Evolutionary conservation across 306 rosid species (phyloP).

Genomic region (Fragaria ananassa): DNA sequence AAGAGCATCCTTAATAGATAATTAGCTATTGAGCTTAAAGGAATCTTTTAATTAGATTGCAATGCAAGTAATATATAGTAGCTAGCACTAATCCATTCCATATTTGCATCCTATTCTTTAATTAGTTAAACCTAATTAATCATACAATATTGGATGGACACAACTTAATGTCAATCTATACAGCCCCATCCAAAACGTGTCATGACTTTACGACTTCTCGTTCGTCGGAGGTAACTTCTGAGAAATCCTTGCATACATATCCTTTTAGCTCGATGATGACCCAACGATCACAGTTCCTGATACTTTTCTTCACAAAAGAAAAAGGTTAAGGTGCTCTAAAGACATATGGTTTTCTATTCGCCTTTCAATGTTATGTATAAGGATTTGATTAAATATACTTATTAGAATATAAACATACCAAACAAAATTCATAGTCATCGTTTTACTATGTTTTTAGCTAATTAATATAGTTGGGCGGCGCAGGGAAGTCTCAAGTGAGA

Average conservation of each 20-base stretch:
- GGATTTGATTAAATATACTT: too few relatives aligned
- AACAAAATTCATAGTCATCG: too few relatives aligned
- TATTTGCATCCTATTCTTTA: not conserved
- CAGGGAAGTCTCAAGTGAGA: not conserved
- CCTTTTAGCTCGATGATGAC: not conserved
- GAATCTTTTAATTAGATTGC: not conserved
- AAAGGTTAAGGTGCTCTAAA: not conserved
- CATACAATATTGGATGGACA: not conserved
- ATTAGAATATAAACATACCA: too few relatives aligned
- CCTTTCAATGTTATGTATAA: too few relatives aligned
- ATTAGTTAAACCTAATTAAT: not conserved
- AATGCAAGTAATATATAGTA: not conserved
- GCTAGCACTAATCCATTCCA: not conserved
- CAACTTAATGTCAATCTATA: not conserved
- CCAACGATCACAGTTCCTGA: not conserved
- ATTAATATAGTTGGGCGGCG: not conserved
- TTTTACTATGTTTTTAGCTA: not conserved
- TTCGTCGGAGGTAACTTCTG: not conserved
- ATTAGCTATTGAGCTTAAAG: not conserved
- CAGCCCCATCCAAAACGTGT: not conserved
- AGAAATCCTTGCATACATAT: not conserved
- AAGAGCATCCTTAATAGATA: not conserved
- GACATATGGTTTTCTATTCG: too few relatives aligned
- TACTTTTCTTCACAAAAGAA: not conserved
- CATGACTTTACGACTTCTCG: not conserved